Base-by-base conservation (phyloP, 805 yeast genomes). In the Saturnispora hagleri region DNA sequence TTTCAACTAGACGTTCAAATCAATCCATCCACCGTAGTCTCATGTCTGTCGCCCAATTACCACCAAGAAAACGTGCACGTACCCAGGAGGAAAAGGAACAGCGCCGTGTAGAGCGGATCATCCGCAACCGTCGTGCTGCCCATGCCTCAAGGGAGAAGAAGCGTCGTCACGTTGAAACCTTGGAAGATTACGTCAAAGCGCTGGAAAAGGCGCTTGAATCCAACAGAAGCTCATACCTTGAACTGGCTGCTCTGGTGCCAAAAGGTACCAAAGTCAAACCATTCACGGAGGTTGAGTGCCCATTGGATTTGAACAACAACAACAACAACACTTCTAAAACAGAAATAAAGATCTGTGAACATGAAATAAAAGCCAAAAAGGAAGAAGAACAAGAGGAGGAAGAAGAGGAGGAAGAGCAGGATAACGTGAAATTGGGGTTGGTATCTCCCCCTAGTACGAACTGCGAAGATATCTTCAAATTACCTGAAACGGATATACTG, bases 41-140 rank as follows among this genome's bases (percentile, higher is more conserved):
- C 22, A 41, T 43, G 42, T 17, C 49, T 15, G 22, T 36, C 22
- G 64, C 62, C 26, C 53, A 58, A 24, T 73, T 91, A 54, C 97
- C 97, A 31, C 98, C 98, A 50, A 80, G 98, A 58, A 93, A 93
- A 73, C 81, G 98, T 60, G 98, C 99, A 6, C 89, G 86, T 75
- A 93, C 99, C 42, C 80, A 86, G 59, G 97, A 90, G 70, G 98
- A 91, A 71, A 93, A 91, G 72, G 98, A 93, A 69, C 98, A 91
- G 71, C 83, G 98, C 58, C 79, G 97, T 46, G 81, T 90, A 51
- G 98, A 93, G 70, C 76, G 99, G 48, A 90, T 93, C 48, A 74
- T 91, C 61, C 79, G 99, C 66, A 91, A 91, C 69, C 80, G 98
- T 63, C 85, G 91, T 65, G 98, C 98, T 15, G 99, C 99, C 46